Conservation (phyloP, 176 grass and related monocot species). For the Avena atlantica region DNA sequence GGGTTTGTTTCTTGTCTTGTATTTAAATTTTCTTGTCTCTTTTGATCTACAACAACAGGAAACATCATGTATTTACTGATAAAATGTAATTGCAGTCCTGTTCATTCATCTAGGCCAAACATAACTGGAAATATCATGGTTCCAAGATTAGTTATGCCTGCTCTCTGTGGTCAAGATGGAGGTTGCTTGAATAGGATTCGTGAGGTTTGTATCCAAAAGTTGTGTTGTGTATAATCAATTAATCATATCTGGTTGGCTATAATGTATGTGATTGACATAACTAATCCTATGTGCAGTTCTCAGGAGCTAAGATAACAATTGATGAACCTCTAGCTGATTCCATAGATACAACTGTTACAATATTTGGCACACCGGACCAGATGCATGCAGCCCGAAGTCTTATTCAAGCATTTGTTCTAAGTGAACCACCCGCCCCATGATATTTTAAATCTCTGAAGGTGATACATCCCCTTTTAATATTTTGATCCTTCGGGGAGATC, state of each 20-base stretch:
- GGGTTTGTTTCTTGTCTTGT: slow-evolving; percentile 61
- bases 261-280: slow-evolving; percentile 16
- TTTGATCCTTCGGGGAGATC: slow-evolving; percentile 11
- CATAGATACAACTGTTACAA: slow-evolving; percentile 65
- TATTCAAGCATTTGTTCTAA: slow-evolving; percentile 90
- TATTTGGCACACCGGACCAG: slow-evolving; percentile 84
- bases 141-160: slow-evolving; percentile 68
- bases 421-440: slow-evolving; percentile 68
- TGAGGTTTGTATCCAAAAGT: slow-evolving; percentile 59
- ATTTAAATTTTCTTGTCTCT: slow-evolving; percentile 22
- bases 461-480: slow-evolving; percentile 25
- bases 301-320: slow-evolving; percentile 88
- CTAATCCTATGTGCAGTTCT: slow-evolving; percentile 76
- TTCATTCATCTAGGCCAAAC: slow-evolving; percentile 62
- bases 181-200: slow-evolving; percentile 83
- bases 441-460: slow-evolving; percentile 45
- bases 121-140: slow-evolving; percentile 83
- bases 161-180: slow-evolving; percentile 85
- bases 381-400: slow-evolving; percentile 92
- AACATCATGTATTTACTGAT: slow-evolving; percentile 19
- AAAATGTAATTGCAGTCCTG: slow-evolving; percentile 55
- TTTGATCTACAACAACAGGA: slow-evolving; percentile 4
- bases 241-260: not conserved
- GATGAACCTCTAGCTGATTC: slow-evolving; percentile 73
- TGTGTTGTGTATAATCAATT: slow-evolving; percentile 16